These are phyloP conservation scores for Spergularia azorica DNA, from an alignment of 179 eudicot genomes.

Conservation along the genomic window DNA sequence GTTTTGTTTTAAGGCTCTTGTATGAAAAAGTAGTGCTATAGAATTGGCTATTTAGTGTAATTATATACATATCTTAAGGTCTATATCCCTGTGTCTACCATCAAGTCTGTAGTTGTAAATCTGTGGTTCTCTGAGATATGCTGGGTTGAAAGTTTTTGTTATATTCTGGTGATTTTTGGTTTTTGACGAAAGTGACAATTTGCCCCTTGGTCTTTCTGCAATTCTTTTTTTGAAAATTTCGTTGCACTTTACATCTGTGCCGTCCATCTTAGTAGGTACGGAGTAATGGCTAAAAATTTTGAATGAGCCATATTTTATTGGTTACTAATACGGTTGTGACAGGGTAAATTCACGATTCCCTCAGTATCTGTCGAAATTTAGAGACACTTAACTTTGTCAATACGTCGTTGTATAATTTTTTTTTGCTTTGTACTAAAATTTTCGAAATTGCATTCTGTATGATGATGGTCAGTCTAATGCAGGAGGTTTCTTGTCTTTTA, in stretches of 20 bases:
- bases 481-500: constrained; percentile 93
- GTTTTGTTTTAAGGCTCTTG: not conserved
- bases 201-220: too few species aligned
- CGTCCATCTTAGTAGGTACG: too few species aligned
- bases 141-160: not conserved
- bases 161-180: too few species aligned
- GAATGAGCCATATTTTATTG: not conserved
- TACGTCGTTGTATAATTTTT: not conserved
- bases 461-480: constrained; percentile 32
- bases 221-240: too few species aligned
- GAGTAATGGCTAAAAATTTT: too few species aligned
- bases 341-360: not conserved
- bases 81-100: not conserved
- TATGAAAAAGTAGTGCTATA: not conserved
- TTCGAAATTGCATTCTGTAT: not conserved
- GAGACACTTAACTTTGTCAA: not conserved
- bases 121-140: not conserved
- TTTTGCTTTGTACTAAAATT: constrained; percentile 8
- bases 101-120: not conserved
- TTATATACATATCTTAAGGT: not conserved
- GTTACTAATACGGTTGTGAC: not conserved
- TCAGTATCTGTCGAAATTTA: not conserved
- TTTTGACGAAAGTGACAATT: too few species aligned
- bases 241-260: too few species aligned
- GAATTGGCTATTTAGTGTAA: not conserved